Conservation (phyloP, 1,139 yeast species). For the Hanseniaspora gamundiae region DNA sequence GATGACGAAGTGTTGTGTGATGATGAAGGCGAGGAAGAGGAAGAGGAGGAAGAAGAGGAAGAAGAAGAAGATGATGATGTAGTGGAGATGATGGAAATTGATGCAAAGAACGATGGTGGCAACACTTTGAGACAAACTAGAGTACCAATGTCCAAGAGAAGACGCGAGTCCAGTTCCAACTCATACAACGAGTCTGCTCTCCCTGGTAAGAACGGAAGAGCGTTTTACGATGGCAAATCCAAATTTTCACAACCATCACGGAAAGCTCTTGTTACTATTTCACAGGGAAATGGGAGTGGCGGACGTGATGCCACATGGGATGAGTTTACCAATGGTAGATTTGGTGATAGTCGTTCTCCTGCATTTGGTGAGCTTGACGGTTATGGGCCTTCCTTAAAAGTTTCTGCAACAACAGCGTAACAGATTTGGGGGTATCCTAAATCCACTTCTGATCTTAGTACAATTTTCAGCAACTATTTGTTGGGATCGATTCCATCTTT, state of each 20-base stretch:
- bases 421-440: slow-evolving; percentile 78
- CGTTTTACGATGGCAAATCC: too few relatives aligned
- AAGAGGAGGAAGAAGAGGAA: slow-evolving; percentile 16
- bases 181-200: slow-evolving; percentile 7
- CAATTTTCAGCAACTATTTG: slow-evolving; percentile 60
- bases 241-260: slow-evolving; percentile 27
- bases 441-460: slow-evolving; percentile 47
- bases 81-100: too few relatives aligned
- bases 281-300: slow-evolving; percentile 72
- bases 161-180: slow-evolving; percentile 21
- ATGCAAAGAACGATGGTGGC: not conserved
- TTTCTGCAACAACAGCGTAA: slow-evolving; percentile 57
- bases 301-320: slow-evolving; percentile 98
- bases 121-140: slow-evolving; percentile 4
- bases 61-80: not conserved
- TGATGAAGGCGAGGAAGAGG: slow-evolving; percentile 27
- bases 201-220: not conserved
- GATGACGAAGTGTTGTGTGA: slow-evolving; percentile 14
- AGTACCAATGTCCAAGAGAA: slow-evolving; percentile 16
- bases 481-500: slow-evolving; percentile 63
- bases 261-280: slow-evolving; percentile 57
- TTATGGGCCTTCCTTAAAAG: slow-evolving; percentile 83
- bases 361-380: slow-evolving; percentile 98
- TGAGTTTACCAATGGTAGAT: slow-evolving; percentile 95
- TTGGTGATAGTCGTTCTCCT: slow-evolving; percentile 94